phyloP scores from a whole-genome alignment of 495 filamentous ascomycete genomes.

The Aspergillus homomorphus region DNA sequence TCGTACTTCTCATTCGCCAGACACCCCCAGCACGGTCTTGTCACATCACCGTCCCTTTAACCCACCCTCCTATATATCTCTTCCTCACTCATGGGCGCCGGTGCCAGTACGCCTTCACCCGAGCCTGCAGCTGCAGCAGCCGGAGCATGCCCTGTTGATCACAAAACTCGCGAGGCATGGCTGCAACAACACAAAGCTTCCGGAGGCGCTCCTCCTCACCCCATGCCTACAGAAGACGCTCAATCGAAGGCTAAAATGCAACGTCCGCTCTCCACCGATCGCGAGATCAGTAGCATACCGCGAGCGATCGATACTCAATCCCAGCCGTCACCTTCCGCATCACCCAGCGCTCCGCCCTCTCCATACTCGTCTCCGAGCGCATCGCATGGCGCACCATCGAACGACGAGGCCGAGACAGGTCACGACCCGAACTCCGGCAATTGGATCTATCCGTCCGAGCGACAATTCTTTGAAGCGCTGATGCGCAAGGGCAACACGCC shows the following conservation, averaged over 20 bases:
- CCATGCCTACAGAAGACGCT: conserved; percentile 30
- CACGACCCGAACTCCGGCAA: conserved; percentile 64
- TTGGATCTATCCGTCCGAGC: conserved; percentile 96
- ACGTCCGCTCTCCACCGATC: conserved; percentile 50
- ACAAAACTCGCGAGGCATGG: conserved; percentile 81
- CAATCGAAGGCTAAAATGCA: conserved; percentile 39
- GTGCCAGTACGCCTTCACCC: conserved; percentile 39
- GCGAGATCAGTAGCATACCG: conserved; percentile 81
- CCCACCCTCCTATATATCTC: background rate
- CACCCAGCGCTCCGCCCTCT: conserved; percentile 27
- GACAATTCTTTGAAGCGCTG: conserved; percentile 95
- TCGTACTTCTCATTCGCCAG: conserved; percentile 4
- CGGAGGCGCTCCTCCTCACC: conserved; percentile 29
- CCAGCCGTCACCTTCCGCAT: conserved; percentile 28
- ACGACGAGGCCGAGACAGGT: conserved; percentile 70
- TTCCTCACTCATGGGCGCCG: conserved; percentile 33
- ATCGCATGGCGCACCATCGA: conserved; percentile 54
- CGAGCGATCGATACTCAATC: conserved; percentile 50
- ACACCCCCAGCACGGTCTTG: background rate
- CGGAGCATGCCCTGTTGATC: conserved; percentile 77
- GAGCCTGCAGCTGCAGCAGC: conserved; percentile 25
- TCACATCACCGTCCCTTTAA: background rate
- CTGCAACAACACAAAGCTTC: conserved; percentile 50
- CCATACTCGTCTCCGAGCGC: conserved; percentile 30
- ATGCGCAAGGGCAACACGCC: conserved; percentile 67